Evolutionary conservation across 805 yeast species (phyloP).

Genomic region (Maudiozyma bulderi): DNA sequence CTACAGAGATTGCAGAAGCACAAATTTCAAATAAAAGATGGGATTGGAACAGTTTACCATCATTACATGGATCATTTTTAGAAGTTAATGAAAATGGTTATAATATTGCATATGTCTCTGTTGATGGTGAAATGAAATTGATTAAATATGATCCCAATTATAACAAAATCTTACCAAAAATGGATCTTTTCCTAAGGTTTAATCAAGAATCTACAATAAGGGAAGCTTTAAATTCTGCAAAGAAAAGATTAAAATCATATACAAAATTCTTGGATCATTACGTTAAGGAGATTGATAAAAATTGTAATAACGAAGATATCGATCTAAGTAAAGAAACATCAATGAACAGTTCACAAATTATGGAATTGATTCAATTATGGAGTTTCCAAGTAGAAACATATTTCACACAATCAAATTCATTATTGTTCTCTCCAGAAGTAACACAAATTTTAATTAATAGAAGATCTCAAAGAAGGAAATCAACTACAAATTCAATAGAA

Average conservation of each 20-base stretch:
- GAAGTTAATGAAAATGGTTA: constrained; percentile 8
- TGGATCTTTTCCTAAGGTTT: constrained; percentile 21
- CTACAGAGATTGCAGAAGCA: neutral
- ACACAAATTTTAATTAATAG: constrained; percentile 15
- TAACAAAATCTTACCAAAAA: constrained; percentile 15
- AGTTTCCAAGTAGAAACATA: constrained; percentile 16
- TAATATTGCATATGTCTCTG: constrained; percentile 13
- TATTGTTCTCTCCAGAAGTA: constrained; percentile 21
- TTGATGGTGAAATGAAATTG: constrained; percentile 19
- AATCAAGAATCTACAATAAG: constrained; percentile 15
- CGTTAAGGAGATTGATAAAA: neutral
- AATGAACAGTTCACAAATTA: constrained; percentile 9
- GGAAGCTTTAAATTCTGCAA: constrained; percentile 15
- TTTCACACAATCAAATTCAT: constrained; percentile 18
- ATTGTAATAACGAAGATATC: neutral
- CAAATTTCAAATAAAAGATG: constrained; percentile 8
- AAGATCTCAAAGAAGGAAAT: constrained; percentile 5
- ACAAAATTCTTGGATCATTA: neutral
- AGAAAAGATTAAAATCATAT: constrained; percentile 14
- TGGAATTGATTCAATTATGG: constrained; percentile 21
- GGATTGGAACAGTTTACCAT: constrained; percentile 24
- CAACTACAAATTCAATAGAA: neutral
- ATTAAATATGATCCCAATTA: constrained; percentile 20
- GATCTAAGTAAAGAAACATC: neutral
- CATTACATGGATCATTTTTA: constrained; percentile 11